These are phyloP conservation scores for Elasticomyces elasticus DNA, from an alignment of 495 filamentous ascomycete species.

Conservation along the genomic window DNA sequence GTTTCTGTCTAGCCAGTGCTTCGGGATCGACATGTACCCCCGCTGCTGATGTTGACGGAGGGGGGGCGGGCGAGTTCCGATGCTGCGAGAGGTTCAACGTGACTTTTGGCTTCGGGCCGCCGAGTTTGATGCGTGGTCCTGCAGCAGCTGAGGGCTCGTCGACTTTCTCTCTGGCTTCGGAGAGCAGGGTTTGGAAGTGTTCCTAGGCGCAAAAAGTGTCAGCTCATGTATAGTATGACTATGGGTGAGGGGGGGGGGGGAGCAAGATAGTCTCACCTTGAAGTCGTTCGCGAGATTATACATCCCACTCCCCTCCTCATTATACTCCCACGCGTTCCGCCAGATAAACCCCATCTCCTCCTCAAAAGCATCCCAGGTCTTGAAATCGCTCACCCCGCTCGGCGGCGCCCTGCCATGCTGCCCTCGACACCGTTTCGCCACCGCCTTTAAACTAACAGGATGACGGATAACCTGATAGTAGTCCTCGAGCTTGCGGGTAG, in stretches of 20 bases:
- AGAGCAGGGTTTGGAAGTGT: slow-evolving; percentile 53
- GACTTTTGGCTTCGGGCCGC: slow-evolving; percentile 20
- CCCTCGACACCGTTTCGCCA: slow-evolving; percentile 63
- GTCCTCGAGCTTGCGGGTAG: slow-evolving; percentile 51
- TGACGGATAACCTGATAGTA: slow-evolving; percentile 69
- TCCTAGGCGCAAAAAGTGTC: slow-evolving; percentile 21
- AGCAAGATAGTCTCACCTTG: slow-evolving; percentile 44
- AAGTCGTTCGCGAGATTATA: slow-evolving; percentile 60
- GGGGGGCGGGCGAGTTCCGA: slow-evolving; percentile 15
- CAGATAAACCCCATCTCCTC: slow-evolving; percentile 67
- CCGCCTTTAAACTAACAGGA: slow-evolving; percentile 58
- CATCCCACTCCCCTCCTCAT: slow-evolving; percentile 78
- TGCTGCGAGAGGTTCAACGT: slow-evolving; percentile 19
- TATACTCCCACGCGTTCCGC: slow-evolving; percentile 78
- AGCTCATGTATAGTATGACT: not conserved
- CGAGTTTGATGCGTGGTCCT: slow-evolving; percentile 65
- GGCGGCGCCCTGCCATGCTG: slow-evolving; percentile 52
- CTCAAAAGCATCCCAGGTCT: slow-evolving; percentile 70
- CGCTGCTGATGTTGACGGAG: too few relatives aligned
- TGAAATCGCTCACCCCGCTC: slow-evolving; percentile 60
- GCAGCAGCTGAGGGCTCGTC: slow-evolving; percentile 54
- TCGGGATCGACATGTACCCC: slow-evolving; percentile 43
- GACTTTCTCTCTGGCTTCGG: slow-evolving; percentile 51
- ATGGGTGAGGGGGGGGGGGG: not conserved
- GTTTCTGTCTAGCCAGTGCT: slow-evolving; percentile 40